Percentiles rank a stretch among this genome's conserved stretches.
phyloP scores from a whole-genome alignment of 1,284 basidiomycete species.

The Bjerkandera adusta region DNA sequence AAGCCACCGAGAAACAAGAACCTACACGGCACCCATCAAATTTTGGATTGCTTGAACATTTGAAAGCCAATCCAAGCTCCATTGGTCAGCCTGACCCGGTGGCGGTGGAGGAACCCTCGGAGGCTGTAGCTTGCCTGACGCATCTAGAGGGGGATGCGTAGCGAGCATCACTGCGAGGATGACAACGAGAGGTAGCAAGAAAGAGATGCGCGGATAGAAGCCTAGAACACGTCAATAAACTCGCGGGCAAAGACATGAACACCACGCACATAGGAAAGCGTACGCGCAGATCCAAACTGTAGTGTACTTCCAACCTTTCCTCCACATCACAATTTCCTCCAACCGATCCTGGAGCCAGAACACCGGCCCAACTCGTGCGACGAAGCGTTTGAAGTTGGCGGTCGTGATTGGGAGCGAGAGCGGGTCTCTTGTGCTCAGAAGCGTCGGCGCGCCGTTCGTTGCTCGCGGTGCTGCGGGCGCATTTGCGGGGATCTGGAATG shows the following conservation, averaged over 20 bases:
- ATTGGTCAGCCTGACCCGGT: constrained; percentile 44
- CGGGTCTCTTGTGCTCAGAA: constrained; percentile 54
- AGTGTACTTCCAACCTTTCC: constrained; percentile 64
- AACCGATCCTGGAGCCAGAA: constrained; percentile 79
- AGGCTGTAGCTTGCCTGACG: constrained; percentile 12
- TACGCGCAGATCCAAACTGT: constrained; percentile 65
- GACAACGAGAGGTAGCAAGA: constrained; percentile 60
- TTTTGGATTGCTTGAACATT: constrained; percentile 81
- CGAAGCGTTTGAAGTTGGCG: constrained; percentile 71
- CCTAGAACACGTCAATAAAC: constrained; percentile 37
- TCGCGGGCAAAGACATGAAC: not conserved
- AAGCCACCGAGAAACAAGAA: constrained; percentile 9
- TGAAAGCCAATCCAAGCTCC: constrained; percentile 68
- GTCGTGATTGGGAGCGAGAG: constrained; percentile 71
- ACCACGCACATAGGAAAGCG: constrained; percentile 62
- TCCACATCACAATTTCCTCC: constrained; percentile 76
- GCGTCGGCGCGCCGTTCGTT: constrained; percentile 27
- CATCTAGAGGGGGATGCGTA: constrained; percentile 44
- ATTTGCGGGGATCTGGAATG: constrained; percentile 31
- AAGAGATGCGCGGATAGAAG: constrained; percentile 61
- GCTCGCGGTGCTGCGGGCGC: constrained; percentile 24
- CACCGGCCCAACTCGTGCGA: constrained; percentile 61
- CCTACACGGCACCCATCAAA: constrained; percentile 73
- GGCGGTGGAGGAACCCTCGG: constrained; percentile 33
- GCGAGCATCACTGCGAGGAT: constrained; percentile 56